These are phyloP conservation scores for Leccinum aurantiacum DNA, from an alignment of 768 basidiomycete genomes.

Conservation along the genomic window DNA sequence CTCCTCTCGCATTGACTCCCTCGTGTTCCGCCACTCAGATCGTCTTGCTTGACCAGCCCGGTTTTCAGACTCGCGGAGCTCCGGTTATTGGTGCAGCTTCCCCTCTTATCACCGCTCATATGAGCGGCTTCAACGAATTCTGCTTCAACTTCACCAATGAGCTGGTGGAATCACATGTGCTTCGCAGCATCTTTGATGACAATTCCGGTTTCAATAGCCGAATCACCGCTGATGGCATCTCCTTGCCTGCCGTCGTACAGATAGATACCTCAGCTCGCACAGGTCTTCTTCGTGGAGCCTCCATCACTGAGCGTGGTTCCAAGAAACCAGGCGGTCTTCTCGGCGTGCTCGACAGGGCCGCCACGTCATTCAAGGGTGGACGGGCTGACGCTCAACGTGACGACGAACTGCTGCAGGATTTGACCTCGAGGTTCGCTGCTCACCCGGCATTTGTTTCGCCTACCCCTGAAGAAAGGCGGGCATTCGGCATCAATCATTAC, in stretches of 20 bases:
- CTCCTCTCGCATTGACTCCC: constrained; percentile 43
- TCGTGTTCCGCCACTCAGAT: constrained; percentile 46
- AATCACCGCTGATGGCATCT: constrained; percentile 51
- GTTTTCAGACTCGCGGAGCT: constrained; percentile 54
- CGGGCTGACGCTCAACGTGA: constrained; percentile 49
- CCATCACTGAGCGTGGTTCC: constrained; percentile 44
- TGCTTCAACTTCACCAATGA: constrained; percentile 61
- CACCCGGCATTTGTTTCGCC: constrained; percentile 53
- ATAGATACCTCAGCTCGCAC: constrained; percentile 57
- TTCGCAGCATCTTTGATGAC: constrained; percentile 55
- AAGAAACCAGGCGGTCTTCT: constrained; percentile 59
- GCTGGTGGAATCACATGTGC: constrained; percentile 55
- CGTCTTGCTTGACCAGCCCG: constrained; percentile 53
- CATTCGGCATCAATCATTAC: constrained; percentile 65
- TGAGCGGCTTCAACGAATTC: constrained; percentile 63
- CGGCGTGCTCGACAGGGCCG: constrained; percentile 53
- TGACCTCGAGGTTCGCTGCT: constrained; percentile 44
- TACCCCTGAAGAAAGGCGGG: constrained; percentile 30
- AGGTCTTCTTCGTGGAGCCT: constrained; percentile 58
- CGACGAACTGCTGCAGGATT: constrained; percentile 50
- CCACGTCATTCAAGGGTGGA: constrained; percentile 48
- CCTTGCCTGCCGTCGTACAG: constrained; percentile 45
- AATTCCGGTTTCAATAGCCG: constrained; percentile 44
- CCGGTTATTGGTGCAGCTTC: constrained; percentile 40
- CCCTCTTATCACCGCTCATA: constrained; percentile 55